phyloP scores from a whole-genome alignment of 305 asterid genomes.

The Fraxinus paxiana region DNA sequence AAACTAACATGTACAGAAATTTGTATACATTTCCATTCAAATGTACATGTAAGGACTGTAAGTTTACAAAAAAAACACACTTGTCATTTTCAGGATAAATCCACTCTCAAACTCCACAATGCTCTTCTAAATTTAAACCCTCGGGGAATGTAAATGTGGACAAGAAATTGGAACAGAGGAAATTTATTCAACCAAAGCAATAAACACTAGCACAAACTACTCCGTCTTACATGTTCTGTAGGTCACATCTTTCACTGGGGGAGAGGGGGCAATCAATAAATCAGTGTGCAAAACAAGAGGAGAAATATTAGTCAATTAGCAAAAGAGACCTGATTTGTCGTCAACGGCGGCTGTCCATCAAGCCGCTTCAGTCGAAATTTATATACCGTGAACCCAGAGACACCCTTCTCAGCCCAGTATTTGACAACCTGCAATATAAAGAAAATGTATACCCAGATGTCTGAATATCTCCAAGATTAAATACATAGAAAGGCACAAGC shows the following conservation, averaged over 20 bases:
- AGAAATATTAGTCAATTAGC: neutral
- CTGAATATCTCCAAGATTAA: neutral
- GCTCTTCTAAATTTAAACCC: neutral
- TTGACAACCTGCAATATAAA: conserved; percentile 49
- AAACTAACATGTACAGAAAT: neutral
- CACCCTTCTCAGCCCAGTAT: conserved; percentile 82
- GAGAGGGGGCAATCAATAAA: neutral
- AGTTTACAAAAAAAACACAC: neutral
- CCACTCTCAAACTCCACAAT: neutral
- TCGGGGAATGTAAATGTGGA: neutral
- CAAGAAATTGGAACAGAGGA: neutral
- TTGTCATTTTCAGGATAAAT: neutral
- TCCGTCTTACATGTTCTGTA: neutral
- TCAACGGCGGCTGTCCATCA: conserved; percentile 75
- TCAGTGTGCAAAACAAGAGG: neutral
- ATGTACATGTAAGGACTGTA: neutral
- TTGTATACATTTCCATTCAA: neutral
- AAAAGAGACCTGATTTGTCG: conserved; percentile 60
- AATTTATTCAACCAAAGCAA: neutral
- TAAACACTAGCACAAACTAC: neutral
- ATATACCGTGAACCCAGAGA: conserved; percentile 76
- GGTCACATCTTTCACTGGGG: neutral
- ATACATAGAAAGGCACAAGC: neutral
- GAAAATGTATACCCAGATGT: neutral
- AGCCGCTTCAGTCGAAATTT: conserved; percentile 63